Conservation (phyloP, 306 rosid species). For the Quercus engelmannii region DNA sequence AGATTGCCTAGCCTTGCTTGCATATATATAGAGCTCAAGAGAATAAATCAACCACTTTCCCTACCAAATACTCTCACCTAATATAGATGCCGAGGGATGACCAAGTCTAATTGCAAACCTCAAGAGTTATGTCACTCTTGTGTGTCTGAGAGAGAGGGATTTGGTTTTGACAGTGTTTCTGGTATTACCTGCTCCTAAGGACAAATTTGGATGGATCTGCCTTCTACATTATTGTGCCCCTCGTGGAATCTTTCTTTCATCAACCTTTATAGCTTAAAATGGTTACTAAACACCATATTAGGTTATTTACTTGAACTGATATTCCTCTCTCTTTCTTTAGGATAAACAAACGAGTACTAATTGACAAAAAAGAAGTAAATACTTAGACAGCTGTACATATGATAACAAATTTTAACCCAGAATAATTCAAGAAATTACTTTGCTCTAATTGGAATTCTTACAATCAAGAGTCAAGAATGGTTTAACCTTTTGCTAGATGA, state of each 20-base stretch:
- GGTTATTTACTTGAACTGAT: too few species aligned
- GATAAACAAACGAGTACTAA: too few species aligned
- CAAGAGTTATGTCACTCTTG: neutral
- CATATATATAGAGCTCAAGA: slow-evolving; percentile 21
- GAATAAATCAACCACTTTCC: slow-evolving; percentile 39
- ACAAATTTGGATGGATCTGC: neutral
- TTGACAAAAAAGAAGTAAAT: too few species aligned
- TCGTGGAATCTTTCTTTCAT: neutral
- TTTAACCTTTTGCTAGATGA: too few species aligned
- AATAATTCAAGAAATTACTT: too few species aligned
- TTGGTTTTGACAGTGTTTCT: slow-evolving; percentile 19
- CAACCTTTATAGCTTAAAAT: too few species aligned
- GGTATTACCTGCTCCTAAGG: slow-evolving; percentile 38
- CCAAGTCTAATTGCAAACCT: slow-evolving; percentile 26
- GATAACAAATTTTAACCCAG: too few species aligned
- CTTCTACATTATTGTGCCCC: neutral
- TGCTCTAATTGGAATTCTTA: too few species aligned
- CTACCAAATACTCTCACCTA: slow-evolving; percentile 49
- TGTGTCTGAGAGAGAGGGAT: neutral
- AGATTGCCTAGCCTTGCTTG: slow-evolving; percentile 26
- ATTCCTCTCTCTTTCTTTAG: too few species aligned
- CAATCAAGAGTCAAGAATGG: too few species aligned
- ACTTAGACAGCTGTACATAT: too few species aligned
- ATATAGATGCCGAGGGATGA: slow-evolving; percentile 27
- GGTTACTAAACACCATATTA: too few species aligned